A percentile compares a stretch with the other conserved stretches of the same genome.
Evolutionary conservation across 169 alveolate species (phyloP).

Genomic region (Eimeria mitis): DNA sequence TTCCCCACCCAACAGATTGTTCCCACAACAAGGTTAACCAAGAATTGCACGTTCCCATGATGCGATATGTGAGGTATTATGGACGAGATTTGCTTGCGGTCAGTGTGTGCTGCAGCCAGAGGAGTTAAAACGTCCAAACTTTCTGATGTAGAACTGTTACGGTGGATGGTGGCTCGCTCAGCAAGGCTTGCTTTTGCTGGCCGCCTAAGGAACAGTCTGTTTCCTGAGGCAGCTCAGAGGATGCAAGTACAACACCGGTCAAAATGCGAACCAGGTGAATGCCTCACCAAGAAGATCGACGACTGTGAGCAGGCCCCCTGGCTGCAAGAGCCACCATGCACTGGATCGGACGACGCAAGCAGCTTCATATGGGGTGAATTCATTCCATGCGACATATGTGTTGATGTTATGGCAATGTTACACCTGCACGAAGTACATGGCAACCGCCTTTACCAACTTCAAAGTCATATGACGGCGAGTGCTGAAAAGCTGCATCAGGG

Average conservation of each 20-base stretch:
- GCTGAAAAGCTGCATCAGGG: constrained; percentile 15
- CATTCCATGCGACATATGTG: constrained; percentile 72
- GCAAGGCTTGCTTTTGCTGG: constrained; percentile 42
- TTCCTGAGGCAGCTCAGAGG: constrained; percentile 40
- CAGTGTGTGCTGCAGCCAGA: constrained; percentile 26
- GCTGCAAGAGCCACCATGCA: not conserved
- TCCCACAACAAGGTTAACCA: not conserved
- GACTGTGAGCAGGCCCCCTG: constrained; percentile 3
- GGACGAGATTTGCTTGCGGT: not conserved
- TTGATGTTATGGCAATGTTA: constrained; percentile 56
- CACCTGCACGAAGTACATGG: constrained; percentile 36
- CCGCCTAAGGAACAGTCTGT: not conserved
- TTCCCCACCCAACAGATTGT: not conserved
- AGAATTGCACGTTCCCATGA: not conserved
- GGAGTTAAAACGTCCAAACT: not conserved
- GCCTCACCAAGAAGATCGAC: not conserved
- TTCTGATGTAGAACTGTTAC: constrained; percentile 31
- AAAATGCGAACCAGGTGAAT: constrained; percentile 15
- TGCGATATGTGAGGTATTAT: not conserved
- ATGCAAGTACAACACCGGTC: not conserved
- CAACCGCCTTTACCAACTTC: constrained; percentile 21
- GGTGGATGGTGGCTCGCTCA: constrained; percentile 60
- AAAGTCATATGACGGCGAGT: not conserved
- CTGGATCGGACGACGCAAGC: not conserved
- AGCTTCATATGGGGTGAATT: constrained; percentile 63